Evolutionary conservation across 495 filamentous ascomycete species (phyloP).

Genomic region (Podospora pseudocomata): DNA sequence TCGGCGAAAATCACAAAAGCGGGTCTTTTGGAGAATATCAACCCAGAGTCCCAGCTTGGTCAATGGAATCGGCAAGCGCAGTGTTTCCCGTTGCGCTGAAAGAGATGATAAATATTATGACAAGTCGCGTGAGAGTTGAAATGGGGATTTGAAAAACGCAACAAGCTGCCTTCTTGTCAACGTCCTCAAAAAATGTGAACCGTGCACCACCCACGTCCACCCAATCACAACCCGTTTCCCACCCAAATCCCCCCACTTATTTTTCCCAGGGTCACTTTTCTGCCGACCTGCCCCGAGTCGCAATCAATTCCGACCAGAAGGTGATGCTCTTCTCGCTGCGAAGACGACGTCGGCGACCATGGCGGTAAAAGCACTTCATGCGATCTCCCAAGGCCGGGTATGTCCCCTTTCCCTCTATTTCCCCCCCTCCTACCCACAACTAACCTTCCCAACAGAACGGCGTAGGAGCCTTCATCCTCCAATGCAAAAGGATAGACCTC

Average conservation of each 20-base stretch:
- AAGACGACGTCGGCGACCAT: conserved; percentile 46
- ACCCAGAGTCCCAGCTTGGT: neutral
- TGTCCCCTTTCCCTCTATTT: conserved; percentile 6
- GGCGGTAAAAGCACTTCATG: conserved; percentile 60
- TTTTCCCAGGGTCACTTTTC: conserved; percentile 19
- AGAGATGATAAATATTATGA: neutral
- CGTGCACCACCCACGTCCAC: neutral
- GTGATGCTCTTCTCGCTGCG: conserved; percentile 18
- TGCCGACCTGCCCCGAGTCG: conserved; percentile 12
- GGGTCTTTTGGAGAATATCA: neutral
- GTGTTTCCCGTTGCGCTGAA: neutral
- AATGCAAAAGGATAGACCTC: conserved; percentile 92
- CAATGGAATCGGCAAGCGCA: neutral
- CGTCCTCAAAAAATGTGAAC: neutral
- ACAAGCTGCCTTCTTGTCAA: neutral
- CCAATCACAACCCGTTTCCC: neutral
- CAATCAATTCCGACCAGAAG: conserved; percentile 5
- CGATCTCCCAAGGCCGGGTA: conserved; percentile 62
- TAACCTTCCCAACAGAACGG: conserved; percentile 64
- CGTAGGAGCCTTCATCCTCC: conserved; percentile 92
- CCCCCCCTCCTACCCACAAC: neutral
- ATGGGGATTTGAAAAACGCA: neutral
- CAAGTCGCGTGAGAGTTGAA: neutral
- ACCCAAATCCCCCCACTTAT: conserved; percentile 11
- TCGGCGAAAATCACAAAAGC: neutral